Percentiles rank a stretch among this genome's conserved stretches.
phyloP scores from a whole-genome alignment of 306 rosid genomes.

The Cucurbita ficifolia region DNA sequence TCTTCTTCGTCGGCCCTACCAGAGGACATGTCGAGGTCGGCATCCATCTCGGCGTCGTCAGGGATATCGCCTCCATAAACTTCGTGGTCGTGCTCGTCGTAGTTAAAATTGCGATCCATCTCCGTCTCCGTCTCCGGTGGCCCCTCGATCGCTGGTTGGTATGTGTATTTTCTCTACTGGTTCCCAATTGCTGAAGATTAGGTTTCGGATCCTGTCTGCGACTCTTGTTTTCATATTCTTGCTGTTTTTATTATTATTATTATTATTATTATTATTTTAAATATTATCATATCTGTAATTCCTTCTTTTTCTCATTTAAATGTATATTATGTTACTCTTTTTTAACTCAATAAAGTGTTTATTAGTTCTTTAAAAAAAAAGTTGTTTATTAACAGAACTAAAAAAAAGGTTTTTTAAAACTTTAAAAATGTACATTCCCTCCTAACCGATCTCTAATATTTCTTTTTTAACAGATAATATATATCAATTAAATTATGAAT shows the following conservation, averaged over 20 bases:
- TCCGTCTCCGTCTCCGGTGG: background rate
- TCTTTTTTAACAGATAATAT: no score
- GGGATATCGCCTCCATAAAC: slow-evolving; percentile 65
- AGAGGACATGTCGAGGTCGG: slow-evolving; percentile 30
- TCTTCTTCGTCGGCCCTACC: slow-evolving; percentile 31
- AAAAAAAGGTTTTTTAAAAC: no score
- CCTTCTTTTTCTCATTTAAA: no score
- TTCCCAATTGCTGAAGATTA: slow-evolving; percentile 1
- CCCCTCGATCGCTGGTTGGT: background rate
- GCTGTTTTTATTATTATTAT: background rate
- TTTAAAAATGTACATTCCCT: no score
- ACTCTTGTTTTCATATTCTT: background rate
- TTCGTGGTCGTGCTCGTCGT: slow-evolving; percentile 47
- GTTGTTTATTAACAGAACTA: no score
- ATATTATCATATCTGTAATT: no score
- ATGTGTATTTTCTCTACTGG: slow-evolving; percentile 3
- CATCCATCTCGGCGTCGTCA: slow-evolving; percentile 49
- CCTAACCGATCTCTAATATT: no score
- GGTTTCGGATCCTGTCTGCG: slow-evolving; percentile 1
- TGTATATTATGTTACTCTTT: no score
- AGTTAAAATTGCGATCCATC: slow-evolving; percentile 19
- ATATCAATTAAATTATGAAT: no score
- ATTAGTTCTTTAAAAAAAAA: no score
- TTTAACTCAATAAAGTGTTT: no score
- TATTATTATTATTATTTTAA: background rate